Percentiles rank a stretch among this genome's conserved stretches.
These are phyloP conservation scores for Suhomyces bokatorum DNA, from an alignment of 1,139 yeast species.

Conservation along the genomic window DNA sequence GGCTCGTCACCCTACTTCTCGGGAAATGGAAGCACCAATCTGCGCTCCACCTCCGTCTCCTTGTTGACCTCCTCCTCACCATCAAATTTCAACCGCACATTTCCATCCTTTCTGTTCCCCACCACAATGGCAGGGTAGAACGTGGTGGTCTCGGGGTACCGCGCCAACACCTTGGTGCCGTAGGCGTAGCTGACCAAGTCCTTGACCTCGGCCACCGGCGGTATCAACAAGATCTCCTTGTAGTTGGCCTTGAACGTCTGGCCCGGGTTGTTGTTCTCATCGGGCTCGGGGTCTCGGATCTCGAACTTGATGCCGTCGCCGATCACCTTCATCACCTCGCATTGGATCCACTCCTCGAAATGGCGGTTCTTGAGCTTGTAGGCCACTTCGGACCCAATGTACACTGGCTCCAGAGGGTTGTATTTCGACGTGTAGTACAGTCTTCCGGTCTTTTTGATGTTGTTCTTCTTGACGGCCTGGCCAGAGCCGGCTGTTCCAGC, in stretches of 20 bases:
- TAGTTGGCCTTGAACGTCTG: slow-evolving; percentile 80
- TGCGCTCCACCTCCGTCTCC: slow-evolving; percentile 88
- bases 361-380: slow-evolving; percentile 71
- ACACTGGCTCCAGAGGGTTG: slow-evolving; percentile 62
- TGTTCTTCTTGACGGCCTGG: slow-evolving; percentile 22
- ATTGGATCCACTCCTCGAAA: slow-evolving; percentile 93
- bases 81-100: slow-evolving; percentile 80
- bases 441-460: slow-evolving; percentile 37
- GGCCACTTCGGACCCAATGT: slow-evolving; percentile 83
- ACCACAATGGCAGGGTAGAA: slow-evolving; percentile 93
- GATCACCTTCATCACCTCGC: slow-evolving; percentile 77
- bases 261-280: slow-evolving; percentile 87
- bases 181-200: slow-evolving; percentile 61
- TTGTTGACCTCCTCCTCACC: slow-evolving; percentile 97
- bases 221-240: slow-evolving; percentile 78
- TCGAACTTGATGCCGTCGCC: slow-evolving; percentile 81
- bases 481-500: slow-evolving; percentile 1
- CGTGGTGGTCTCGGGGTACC: slow-evolving; percentile 97
- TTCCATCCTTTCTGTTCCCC: slow-evolving; percentile 73
- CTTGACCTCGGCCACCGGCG: slow-evolving; percentile 46
- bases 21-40: slow-evolving; percentile 79
- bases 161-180: slow-evolving; percentile 82
- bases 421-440: slow-evolving; percentile 45
- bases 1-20: slow-evolving; percentile 32
- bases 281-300: slow-evolving; percentile 96